Base-by-base conservation (phyloP, 2,329 filamentous ascomycete species). In the Ceratocystis papillata region DNA sequence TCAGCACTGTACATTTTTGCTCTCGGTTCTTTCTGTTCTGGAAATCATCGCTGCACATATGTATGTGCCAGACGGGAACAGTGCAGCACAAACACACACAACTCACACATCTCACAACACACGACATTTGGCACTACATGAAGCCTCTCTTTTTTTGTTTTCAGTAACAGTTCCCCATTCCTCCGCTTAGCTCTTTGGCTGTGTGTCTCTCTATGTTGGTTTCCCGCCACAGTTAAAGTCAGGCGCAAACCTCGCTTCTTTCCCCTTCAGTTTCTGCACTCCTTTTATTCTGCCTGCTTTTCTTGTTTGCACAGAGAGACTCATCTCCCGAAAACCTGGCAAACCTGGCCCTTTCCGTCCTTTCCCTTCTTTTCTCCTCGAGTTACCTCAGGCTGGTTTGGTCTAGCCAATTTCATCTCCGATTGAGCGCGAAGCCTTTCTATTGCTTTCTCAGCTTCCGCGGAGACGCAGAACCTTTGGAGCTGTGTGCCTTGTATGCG, bases 211-310 rank as follows among this genome's bases (percentile, higher is more conserved):
- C 22, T 5, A 61, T 30, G 1, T 30, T 10, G 8, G 22, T 53
- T 22, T 53, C 7, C 48, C 22, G 17, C 22, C 48, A 25, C 48
- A 53, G 48, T 53, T 53, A 53, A 53, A 53, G 48, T 25, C 48
- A 10, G 48, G 48, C 20, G 8, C 48, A 53, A 53, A 22, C 48
- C 48, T 53, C 48, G 3, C 48, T 53, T 53, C 20, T 22, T 53
- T 53, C 7, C 48, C n/a, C 5, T 10, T 25, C 20, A 10, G 7
- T 20, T 62, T 62, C 37, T 41, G 25, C 22, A 15, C 37, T 44
- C 20, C 20, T n/a, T 62, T 44, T 62, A 17, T 25, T 20, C 48
- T 72, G 73, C 1, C 69, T 77, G 15, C 71, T 75, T 37, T 70
- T 76, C 41, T 10, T 30, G 48, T 25, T 53, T 53, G 48, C 7